phyloP scores from a whole-genome alignment of 148 eudicot species.

The Fagopyrum esculentum region DNA sequence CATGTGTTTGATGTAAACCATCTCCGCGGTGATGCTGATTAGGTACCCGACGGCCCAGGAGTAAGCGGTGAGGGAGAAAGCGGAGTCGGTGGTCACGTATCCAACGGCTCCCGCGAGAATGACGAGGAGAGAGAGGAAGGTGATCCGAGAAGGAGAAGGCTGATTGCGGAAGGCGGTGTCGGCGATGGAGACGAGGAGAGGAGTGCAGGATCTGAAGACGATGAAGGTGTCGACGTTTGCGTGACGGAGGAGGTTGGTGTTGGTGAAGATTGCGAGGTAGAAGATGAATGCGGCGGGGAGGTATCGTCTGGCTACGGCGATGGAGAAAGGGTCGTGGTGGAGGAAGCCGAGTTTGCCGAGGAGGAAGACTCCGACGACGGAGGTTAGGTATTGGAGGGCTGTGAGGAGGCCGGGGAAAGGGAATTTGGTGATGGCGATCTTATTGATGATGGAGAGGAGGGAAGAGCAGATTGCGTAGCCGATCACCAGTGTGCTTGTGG shows the following conservation, averaged over 20 bases:
- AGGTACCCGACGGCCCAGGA: slow-evolving; percentile 90
- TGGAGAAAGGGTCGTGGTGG: slow-evolving; percentile 57
- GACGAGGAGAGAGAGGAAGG: slow-evolving; percentile 58
- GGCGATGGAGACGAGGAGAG: no score
- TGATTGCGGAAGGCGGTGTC: no score
- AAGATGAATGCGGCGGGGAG: slow-evolving; percentile 52
- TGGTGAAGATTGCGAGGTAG: no score
- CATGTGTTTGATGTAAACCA: slow-evolving; percentile 98
- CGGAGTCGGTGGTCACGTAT: slow-evolving; percentile 87
- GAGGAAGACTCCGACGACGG: slow-evolving; percentile 81
- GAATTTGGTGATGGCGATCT: slow-evolving; percentile 85
- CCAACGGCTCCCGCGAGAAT: slow-evolving; percentile 93
- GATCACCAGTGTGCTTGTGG: slow-evolving; percentile 41
- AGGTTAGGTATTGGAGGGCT: slow-evolving; percentile 78
- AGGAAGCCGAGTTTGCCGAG: slow-evolving; percentile 82
- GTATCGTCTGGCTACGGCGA: slow-evolving; percentile 70
- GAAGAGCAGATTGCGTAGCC: slow-evolving; percentile 75
- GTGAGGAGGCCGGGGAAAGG: slow-evolving; percentile 89
- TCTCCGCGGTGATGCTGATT: slow-evolving; percentile 81
- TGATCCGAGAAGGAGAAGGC: slow-evolving; percentile 59
- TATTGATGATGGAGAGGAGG: slow-evolving; percentile 83
- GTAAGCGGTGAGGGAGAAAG: slow-evolving; percentile 78
- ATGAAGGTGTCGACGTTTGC: slow-evolving; percentile 64
- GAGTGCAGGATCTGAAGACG: no score
- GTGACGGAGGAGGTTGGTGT: slow-evolving; percentile 31